phyloP scores from a whole-genome alignment of 306 rosid genomes.

The Cucurbita argyrosperma region DNA sequence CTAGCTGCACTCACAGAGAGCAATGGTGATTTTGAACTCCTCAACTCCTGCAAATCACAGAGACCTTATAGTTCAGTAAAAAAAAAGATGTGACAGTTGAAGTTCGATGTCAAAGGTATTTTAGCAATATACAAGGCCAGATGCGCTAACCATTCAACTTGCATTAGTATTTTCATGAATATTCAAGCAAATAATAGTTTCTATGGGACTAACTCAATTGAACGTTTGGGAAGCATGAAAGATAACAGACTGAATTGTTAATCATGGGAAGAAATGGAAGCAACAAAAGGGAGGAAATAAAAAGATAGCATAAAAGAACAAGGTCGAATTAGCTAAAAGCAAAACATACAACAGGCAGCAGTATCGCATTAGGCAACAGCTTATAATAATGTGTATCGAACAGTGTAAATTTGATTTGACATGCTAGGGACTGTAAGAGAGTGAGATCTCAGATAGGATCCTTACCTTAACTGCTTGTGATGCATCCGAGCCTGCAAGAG shows the following conservation, averaged over 20 bases:
- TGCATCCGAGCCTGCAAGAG: constrained; percentile 38
- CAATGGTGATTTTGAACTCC: constrained; percentile 22
- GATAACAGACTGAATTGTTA: not conserved
- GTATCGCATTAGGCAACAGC: not conserved
- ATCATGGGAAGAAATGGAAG: not conserved
- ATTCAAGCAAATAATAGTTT: not conserved
- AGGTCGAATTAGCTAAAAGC: not conserved
- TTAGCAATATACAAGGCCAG: not conserved
- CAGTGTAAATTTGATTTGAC: not conserved
- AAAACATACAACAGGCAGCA: not conserved
- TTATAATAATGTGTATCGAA: no score
- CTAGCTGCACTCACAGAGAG: constrained; percentile 15
- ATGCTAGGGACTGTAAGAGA: not conserved
- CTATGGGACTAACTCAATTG: not conserved
- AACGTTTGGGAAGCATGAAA: not conserved
- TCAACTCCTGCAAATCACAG: constrained; percentile 37
- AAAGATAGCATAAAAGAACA: not conserved
- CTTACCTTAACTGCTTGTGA: constrained; percentile 42
- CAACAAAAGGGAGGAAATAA: not conserved
- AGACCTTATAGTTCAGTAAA: constrained; percentile 12
- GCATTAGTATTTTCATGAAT: not conserved
- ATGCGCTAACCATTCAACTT: not conserved
- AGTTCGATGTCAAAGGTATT: not conserved
- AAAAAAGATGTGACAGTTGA: not conserved
- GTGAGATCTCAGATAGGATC: not conserved